Percentiles rank a stretch among this genome's conserved stretches.
phyloP scores from a whole-genome alignment of 176 grass and related monocot genomes.

The Phragmites australis region DNA sequence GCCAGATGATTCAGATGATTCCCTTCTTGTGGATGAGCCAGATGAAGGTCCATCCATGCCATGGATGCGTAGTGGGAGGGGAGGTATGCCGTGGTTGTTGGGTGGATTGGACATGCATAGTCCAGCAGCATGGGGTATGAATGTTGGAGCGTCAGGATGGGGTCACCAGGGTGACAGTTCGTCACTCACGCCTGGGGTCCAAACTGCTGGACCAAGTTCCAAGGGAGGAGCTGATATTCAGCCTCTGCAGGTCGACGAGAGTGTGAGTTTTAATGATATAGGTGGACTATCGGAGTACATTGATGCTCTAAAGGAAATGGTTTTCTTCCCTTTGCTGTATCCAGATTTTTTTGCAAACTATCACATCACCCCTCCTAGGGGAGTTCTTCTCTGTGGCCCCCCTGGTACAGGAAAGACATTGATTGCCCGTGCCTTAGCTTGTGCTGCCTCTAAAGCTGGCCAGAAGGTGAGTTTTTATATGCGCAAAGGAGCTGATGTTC shows the following conservation, averaged over 20 bases:
- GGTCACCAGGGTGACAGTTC: constrained; percentile 80
- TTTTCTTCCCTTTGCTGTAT: constrained; percentile 97
- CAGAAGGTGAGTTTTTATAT: constrained; percentile 99
- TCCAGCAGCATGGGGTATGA: constrained; percentile 83
- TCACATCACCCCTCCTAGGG: constrained; percentile 97
- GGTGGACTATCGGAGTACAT: constrained; percentile 94
- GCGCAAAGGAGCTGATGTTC: constrained; percentile 99
- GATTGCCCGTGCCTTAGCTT: constrained; percentile 98
- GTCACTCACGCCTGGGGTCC: constrained; percentile 68
- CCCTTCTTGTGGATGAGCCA: constrained; percentile 94
- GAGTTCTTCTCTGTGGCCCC: constrained; percentile 95
- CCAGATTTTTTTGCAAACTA: constrained; percentile 99
- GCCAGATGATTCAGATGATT: constrained; percentile 98
- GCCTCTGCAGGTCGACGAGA: constrained; percentile 87
- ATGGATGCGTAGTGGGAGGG: constrained; percentile 74
- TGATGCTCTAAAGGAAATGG: constrained; percentile 98
- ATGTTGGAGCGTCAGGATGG: constrained; percentile 95
- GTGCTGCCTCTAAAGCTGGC: constrained; percentile 89
- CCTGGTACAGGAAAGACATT: constrained; percentile 97
- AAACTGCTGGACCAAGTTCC: constrained; percentile 98
- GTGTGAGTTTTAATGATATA: constrained; percentile 96
- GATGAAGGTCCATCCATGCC: constrained; percentile 78
- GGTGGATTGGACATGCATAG: constrained; percentile 92
- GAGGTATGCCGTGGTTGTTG: constrained; percentile 77
- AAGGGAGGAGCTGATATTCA: constrained; percentile 99